Percentiles rank a stretch among this genome's conserved stretches.
Conservation (phyloP, 2,329 filamentous ascomycete species). For the Colletotrichum sp. region DNA sequence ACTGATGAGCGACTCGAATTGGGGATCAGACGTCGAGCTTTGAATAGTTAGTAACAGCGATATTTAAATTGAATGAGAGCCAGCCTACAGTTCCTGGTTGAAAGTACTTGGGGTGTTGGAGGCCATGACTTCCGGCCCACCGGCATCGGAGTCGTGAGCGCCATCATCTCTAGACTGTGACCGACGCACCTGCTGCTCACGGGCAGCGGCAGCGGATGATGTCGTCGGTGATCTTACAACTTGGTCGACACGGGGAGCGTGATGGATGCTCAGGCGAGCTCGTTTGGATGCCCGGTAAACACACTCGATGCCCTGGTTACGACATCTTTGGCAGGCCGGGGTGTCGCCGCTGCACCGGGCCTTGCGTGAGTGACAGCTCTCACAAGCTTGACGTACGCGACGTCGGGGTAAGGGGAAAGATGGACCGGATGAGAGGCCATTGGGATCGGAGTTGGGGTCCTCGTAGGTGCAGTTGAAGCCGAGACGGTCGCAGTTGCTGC, state of each 20-base stretch:
- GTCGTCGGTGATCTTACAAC: slow-evolving; percentile 1
- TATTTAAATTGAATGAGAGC: neutral
- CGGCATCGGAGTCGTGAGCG: slow-evolving; percentile 11
- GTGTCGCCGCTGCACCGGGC: slow-evolving; percentile 63
- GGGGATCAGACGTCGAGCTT: slow-evolving; percentile 43
- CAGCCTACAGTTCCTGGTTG: slow-evolving; percentile 38
- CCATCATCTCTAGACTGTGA: slow-evolving; percentile 13
- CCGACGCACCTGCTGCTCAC: slow-evolving; percentile 1
- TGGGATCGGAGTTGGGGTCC: slow-evolving; percentile 45
- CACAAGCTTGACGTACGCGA: slow-evolving; percentile 61
- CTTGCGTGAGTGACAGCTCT: slow-evolving; percentile 63
- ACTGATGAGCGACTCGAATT: slow-evolving; percentile 53
- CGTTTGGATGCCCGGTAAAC: slow-evolving; percentile 58
- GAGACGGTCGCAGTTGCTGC: slow-evolving; percentile 63
- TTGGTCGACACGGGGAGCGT: neutral
- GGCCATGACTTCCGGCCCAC: slow-evolving; percentile 31
- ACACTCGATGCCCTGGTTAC: slow-evolving; percentile 58
- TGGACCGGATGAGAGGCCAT: slow-evolving; percentile 37
- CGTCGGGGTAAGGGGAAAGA: slow-evolving; percentile 47
- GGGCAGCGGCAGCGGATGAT: neutral
- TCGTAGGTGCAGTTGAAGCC: slow-evolving; percentile 64
- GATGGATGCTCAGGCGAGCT: slow-evolving; percentile 12
- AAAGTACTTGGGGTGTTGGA: slow-evolving; percentile 37
- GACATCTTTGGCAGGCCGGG: slow-evolving; percentile 58
- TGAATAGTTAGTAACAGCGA: neutral